phyloP scores from a whole-genome alignment of 257 asterid genomes.

The Gardenia jasminoides region DNA sequence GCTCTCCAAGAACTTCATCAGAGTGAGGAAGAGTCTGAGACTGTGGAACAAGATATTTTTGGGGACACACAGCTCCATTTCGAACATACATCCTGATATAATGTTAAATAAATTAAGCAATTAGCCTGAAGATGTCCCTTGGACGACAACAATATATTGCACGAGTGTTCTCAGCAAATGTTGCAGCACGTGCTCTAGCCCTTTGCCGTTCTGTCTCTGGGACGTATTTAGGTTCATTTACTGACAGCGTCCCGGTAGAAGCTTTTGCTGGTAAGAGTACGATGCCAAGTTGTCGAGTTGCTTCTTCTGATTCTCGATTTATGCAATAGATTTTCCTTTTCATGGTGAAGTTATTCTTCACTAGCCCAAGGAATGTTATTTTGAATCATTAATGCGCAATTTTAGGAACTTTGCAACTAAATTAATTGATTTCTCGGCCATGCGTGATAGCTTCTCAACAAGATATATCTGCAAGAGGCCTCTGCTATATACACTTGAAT shows the following conservation, averaged over 20 bases:
- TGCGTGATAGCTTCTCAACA: background rate
- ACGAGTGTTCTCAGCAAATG: background rate
- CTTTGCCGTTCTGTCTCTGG: background rate
- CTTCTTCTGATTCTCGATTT: background rate
- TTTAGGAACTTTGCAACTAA: background rate
- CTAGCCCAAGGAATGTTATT: background rate
- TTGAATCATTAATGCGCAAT: background rate
- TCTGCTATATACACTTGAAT: too few species aligned
- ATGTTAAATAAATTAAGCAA: background rate
- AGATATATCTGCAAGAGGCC: too few species aligned
- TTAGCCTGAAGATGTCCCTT: background rate
- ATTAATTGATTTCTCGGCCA: background rate
- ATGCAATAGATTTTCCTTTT: background rate
- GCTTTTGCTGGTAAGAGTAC: background rate
- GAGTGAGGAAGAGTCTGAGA: constrained; percentile 3
- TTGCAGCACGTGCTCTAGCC: background rate
- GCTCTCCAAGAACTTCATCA: constrained; percentile 7
- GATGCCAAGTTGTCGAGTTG: background rate
- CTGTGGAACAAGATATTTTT: background rate
- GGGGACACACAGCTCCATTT: background rate
- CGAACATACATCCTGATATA: background rate
- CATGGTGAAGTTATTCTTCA: background rate
- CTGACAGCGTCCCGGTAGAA: background rate
- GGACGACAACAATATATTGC: background rate
- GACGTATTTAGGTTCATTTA: background rate